These are phyloP conservation scores for Curvularia lunata DNA, from an alignment of 2,329 filamentous ascomycete genomes.

Conservation along the genomic window DNA sequence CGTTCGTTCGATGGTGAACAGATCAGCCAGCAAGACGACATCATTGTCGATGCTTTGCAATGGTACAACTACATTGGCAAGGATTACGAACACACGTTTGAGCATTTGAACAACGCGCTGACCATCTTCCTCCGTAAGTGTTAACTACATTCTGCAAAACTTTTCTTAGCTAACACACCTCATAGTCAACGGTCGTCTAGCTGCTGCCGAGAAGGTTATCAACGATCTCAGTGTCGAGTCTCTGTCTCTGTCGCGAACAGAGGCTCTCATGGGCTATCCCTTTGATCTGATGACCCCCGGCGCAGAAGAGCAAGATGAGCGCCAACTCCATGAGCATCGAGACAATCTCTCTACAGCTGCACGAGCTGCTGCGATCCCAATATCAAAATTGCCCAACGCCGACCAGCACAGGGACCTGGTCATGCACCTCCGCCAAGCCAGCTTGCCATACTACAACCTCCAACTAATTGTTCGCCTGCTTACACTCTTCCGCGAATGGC, in stretches of 20 bases:
- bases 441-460: slow-evolving; percentile 52
- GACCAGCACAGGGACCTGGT: slow-evolving; percentile 34
- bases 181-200: slow-evolving; percentile 56
- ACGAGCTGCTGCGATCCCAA: slow-evolving; percentile 26
- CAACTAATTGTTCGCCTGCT: slow-evolving; percentile 53
- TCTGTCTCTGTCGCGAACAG: slow-evolving; percentile 52
- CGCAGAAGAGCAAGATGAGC: slow-evolving; percentile 39
- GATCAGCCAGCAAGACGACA: slow-evolving; percentile 69
- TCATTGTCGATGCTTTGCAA: slow-evolving; percentile 79
- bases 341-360: slow-evolving; percentile 27
- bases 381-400: slow-evolving; percentile 27
- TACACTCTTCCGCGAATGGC: slow-evolving; percentile 53
- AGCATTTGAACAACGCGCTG: slow-evolving; percentile 74
- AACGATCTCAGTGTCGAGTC: slow-evolving; percentile 58
- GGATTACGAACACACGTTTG: slow-evolving; percentile 65
- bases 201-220: slow-evolving; percentile 62
- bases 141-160: background rate
- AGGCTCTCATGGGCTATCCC: slow-evolving; percentile 49
- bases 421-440: slow-evolving; percentile 27
- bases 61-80: slow-evolving; percentile 81
- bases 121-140: slow-evolving; percentile 81
- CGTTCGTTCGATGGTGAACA: slow-evolving; percentile 66
- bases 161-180: slow-evolving; percentile 25
- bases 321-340: slow-evolving; percentile 27
- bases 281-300: slow-evolving; percentile 42